Base-by-base conservation (phyloP, 176 grass and related monocot species). In the Lolium rigidum region DNA sequence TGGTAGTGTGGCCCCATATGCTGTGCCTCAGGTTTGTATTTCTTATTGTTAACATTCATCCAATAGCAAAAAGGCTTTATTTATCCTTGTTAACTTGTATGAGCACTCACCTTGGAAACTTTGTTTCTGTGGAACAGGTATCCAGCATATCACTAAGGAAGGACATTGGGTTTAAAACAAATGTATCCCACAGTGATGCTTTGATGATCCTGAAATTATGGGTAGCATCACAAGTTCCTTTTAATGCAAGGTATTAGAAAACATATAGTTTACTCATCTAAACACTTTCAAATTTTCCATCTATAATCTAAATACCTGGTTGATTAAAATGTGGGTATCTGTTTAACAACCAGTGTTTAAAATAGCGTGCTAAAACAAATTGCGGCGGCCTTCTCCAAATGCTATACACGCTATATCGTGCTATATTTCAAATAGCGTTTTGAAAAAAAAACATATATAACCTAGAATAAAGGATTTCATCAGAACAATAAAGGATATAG, bases 91-190 rank as follows among this genome's bases (percentile, higher is more conserved):
- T 70, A 61, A 74, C 55, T 61, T 14, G 10, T 62, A 28, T 37
- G 54, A 10, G 13, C 76, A 59, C 72, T 66, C 43, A 79, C 22
- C 44, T 61, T 73, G 10, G 51, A 35, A 7, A 54, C 64, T 90
- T 80, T 13, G 44, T 84, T 90, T 49, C 65, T 76, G 37, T 90
- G 68, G 49, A 80, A 62, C 82, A 98, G 96, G 86, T 98, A 67
- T 88, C 86, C 77, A 98, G 91, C 91, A 86, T 80, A 83, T 94
- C 90, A 79, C 84, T 95, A 65, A 85, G 90, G 86, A 94, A 94
- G 60, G 91, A 89, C 21, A 80, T 94, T 84, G 96, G 96, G 55
- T 94, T 98, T 79, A 98, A 98, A 84, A 95, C 90, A 62, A 86
- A 92, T 54, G 86, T 94, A 26, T 95, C 82, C 38, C 82, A 87